Evolutionary conservation across 441 rosid genomes (phyloP), one percentile per base, ranked within the genome.

Genomic region (Eruca vesicaria): DNA sequence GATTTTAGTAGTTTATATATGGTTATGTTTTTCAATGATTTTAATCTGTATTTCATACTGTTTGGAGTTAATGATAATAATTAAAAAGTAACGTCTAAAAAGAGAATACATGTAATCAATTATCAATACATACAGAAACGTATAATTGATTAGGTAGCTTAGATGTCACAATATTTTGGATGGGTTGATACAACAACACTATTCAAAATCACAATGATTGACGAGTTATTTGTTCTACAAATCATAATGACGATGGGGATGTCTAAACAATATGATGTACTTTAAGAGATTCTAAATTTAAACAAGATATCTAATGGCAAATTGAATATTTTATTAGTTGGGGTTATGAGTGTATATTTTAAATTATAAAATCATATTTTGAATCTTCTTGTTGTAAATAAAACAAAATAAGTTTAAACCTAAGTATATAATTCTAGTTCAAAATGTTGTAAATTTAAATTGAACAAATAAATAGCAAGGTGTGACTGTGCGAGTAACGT

Each of bases 151-250:
- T 67, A 41, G 81, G 70, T 73, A 55, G 66, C 26, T 43, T 78
- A 56, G 21, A 72, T 73, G 81, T 78, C 73, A 73, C 33, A 26
- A 55, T 73, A 61, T 58, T 67, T 58, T 55, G 74, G 72, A 73
- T 61, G 6, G 6, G 78, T 78, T 78, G 78, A n/a, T 78, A 26
- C 61, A 72, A 68, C 66, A 21, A 67, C 81, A 67, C 65, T 63
- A 72, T 77, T 68, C 31, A 71, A 65, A 45, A 66, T 71, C 57
- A 60, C 52, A 72, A 59, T 78, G 43, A 67, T 72, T 73, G 70
- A 38, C 33, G 48, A 33, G 64, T 61, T 72, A 20, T 35, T 55
- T 60, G 38, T 48, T 56, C 48, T 63, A 35, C 31, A 38, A 36
- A 26, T 31, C 50, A 78, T 53, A 52, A 53, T 64, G 66, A 29